These are phyloP conservation scores for Anthostomella pinea DNA, from an alignment of 2,329 filamentous ascomycete species.

Conservation along the genomic window DNA sequence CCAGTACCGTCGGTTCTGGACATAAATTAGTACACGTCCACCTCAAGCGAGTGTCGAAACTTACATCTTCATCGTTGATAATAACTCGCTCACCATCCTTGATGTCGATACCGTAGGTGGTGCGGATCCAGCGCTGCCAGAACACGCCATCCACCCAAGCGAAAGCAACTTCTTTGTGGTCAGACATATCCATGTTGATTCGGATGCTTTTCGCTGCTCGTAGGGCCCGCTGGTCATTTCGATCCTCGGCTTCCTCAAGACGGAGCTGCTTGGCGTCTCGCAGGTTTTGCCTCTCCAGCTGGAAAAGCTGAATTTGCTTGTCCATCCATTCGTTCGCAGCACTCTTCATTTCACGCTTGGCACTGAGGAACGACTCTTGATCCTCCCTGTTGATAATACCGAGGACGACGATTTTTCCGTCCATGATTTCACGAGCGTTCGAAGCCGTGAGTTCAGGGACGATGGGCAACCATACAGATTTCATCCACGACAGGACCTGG, in stretches of 20 bases:
- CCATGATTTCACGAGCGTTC: conserved; percentile 94
- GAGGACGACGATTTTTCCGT: conserved; percentile 89
- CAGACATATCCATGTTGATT: conserved; percentile 84
- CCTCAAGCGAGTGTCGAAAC: conserved; percentile 33
- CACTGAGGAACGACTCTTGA: conserved; percentile 71
- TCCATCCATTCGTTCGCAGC: conserved; percentile 98
- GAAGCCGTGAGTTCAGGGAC: conserved; percentile 89
- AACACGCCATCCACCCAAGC: conserved; percentile 97
- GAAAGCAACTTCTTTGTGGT: conserved; percentile 86
- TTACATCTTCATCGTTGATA: conserved; percentile 95
- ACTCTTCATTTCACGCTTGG: conserved; percentile 88
- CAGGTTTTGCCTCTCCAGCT: conserved; percentile 88
- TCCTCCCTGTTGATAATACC: conserved; percentile 81
- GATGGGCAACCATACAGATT: conserved; percentile 90
- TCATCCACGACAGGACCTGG: conserved; percentile 87
- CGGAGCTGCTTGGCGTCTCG: conserved; percentile 92
- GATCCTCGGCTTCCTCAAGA: conserved; percentile 94
- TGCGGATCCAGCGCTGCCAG: conserved; percentile 95
- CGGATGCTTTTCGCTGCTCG: conserved; percentile 85
- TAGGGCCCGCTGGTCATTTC: conserved; percentile 82
- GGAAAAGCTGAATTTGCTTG: conserved; percentile 86
- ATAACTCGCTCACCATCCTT: conserved; percentile 87
- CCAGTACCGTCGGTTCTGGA: conserved; percentile 89
- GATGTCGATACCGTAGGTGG: conserved; percentile 90
- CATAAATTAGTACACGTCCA: conserved; percentile 33